Percentiles rank a stretch among this genome's conserved stretches.
phyloP scores from a whole-genome alignment of 345 rosid species.

The Hevea brasiliensis region DNA sequence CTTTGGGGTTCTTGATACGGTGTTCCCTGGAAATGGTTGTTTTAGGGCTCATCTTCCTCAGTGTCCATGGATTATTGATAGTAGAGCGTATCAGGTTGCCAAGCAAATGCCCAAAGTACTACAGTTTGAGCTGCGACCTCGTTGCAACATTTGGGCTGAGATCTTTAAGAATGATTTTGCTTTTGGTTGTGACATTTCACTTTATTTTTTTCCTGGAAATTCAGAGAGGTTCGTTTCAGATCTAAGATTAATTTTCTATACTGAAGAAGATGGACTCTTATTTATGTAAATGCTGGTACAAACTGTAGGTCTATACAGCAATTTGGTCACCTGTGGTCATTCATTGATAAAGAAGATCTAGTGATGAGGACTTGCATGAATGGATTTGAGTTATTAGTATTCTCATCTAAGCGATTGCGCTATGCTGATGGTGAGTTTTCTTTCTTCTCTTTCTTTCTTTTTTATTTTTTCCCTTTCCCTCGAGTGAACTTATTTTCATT shows the following conservation, averaged over 20 bases:
- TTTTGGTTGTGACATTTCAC: neutral
- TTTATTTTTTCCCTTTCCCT: neutral
- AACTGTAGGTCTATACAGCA: neutral
- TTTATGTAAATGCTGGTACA: neutral
- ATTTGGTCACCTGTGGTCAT: neutral
- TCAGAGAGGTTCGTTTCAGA: neutral
- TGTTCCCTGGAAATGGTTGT: neutral
- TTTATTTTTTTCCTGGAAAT: constrained; percentile 6
- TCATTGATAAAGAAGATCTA: constrained; percentile 6
- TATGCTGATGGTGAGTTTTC: constrained; percentile 3
- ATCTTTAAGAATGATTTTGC: constrained; percentile 1
- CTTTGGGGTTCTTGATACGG: constrained; percentile 19
- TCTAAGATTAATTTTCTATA: neutral
- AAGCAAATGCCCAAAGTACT: neutral
- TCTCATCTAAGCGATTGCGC: neutral
- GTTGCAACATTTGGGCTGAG: constrained; percentile 1
- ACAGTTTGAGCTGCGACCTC: neutral
- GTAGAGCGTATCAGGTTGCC: neutral
- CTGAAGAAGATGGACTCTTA: neutral
- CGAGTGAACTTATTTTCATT: neutral
- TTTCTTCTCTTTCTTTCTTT: neutral
- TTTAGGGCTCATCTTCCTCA: constrained; percentile 3
- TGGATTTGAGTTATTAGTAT: constrained; percentile 8
- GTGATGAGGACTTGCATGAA: constrained; percentile 10
- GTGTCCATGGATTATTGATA: neutral